Base-by-base conservation (phyloP, 768 basidiomycete species). In the Kwoniella dendrophila region DNA sequence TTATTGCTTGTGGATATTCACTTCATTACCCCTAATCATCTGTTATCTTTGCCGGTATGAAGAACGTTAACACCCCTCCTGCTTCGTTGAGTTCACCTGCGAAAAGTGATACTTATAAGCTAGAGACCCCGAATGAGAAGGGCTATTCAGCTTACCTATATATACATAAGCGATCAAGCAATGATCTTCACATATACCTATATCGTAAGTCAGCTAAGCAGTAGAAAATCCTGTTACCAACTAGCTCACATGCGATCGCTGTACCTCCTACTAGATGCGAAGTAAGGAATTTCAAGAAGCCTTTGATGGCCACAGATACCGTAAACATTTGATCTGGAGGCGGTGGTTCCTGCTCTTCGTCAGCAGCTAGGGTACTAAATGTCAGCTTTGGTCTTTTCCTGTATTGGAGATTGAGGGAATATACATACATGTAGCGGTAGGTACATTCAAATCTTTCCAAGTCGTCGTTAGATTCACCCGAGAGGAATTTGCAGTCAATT, bases 121-220 rank as follows among this genome's bases (percentile, higher is more conserved):
- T 1, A 3, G 16, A 22, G 44, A 30, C 29, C 20, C n/a, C 16
- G 22, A 34, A 34, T 11, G 24, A 44, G 43, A n/a, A 16, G 18
- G 27, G 29, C 6, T 5, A 14, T 10, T 32, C 6, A 27, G 64
- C 77, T 58, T 20, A 77, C 77, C 78, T 43, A 79, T 79, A 45
- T 79, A 79, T 8, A 79, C 72, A 56, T 79, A 79, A 5, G 74
- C 76, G 22, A 79, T 79, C 52, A 79, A 33, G 54, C 78, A 77
- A 51, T 76, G 75, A 24, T 68, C 62, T 58, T 74, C 69, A 45
- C 76, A 79, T 38, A 79, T 70, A 62, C 77, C 77, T 78, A 48
- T 36, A 61, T 26, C 54, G 22, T 50, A 4, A n/a, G 30, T n/a
- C 27, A 11, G 44, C n/a, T 61, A 12, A 24, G 8, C 40, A 36